Percentiles rank a stretch among this genome's conserved stretches.
Conservation (phyloP, 2,329 filamentous ascomycete species). For the Curvularia verruculosa region DNA sequence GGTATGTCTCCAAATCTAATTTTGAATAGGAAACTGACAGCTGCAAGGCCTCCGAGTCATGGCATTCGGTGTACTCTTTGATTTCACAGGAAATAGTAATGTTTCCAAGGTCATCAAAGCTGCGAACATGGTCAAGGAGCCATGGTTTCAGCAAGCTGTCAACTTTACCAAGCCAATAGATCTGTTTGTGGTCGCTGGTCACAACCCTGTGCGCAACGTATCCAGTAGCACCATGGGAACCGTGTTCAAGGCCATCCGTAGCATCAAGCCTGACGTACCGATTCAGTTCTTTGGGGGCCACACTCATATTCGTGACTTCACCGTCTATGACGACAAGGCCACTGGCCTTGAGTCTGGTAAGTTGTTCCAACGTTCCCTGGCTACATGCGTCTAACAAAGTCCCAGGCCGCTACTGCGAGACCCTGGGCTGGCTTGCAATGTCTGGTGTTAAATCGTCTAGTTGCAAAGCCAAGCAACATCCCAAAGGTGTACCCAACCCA, state of each 20-base stretch:
- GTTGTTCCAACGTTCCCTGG: not conserved
- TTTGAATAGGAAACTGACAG: not conserved
- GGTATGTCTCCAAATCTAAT: slow-evolving; percentile 29
- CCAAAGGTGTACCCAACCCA: slow-evolving; percentile 53
- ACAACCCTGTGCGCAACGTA: slow-evolving; percentile 63
- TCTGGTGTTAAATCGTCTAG: slow-evolving; percentile 61
- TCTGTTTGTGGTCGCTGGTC: slow-evolving; percentile 67
- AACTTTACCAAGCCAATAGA: slow-evolving; percentile 63
- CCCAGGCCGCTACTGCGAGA: slow-evolving; percentile 67
- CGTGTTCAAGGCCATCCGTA: slow-evolving; percentile 65
- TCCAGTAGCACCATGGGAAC: slow-evolving; percentile 55
- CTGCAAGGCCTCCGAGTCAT: slow-evolving; percentile 55
- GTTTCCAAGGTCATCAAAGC: slow-evolving; percentile 66
- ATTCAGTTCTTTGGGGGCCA: slow-evolving; percentile 71
- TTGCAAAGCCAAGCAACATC: slow-evolving; percentile 51
- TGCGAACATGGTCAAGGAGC: slow-evolving; percentile 57
- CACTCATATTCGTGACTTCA: slow-evolving; percentile 69
- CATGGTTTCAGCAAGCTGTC: slow-evolving; percentile 67
- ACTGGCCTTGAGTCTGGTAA: slow-evolving; percentile 65
- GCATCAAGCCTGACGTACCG: slow-evolving; percentile 61
- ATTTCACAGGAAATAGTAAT: slow-evolving; percentile 64
- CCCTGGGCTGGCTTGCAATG: slow-evolving; percentile 70
- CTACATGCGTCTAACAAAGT: not conserved
- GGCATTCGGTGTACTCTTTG: slow-evolving; percentile 59
- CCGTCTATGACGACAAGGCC: slow-evolving; percentile 66